phyloP scores from a whole-genome alignment of 2,329 filamentous ascomycete species.

The Fusarium circinatum region DNA sequence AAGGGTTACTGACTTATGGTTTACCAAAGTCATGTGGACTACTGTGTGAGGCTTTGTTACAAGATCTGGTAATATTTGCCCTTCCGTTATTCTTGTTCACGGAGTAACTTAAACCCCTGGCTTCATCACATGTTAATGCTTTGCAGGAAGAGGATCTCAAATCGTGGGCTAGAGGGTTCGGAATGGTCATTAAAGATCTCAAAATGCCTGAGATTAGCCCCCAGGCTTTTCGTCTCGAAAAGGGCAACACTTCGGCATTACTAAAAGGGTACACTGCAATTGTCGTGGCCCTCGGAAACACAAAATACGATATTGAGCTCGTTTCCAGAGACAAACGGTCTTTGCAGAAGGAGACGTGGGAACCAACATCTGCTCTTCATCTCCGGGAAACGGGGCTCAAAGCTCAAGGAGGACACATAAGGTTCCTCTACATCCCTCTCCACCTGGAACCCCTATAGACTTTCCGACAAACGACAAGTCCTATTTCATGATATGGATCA shows the following conservation, averaged over 20 bases:
- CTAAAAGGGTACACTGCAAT: slow-evolving; percentile 42
- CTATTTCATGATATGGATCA: slow-evolving; percentile 45
- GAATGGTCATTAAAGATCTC: slow-evolving; percentile 40
- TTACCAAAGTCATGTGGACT: slow-evolving; percentile 40
- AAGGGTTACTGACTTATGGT: slow-evolving; percentile 40
- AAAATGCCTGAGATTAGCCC: slow-evolving; percentile 39
- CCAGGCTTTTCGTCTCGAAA: slow-evolving; percentile 42
- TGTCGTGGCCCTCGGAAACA: slow-evolving; percentile 41
- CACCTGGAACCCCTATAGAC: slow-evolving; percentile 37
- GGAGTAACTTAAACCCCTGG: background rate
- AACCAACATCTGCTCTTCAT: slow-evolving; percentile 38
- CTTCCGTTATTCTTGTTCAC: slow-evolving; percentile 3
- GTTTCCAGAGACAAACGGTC: slow-evolving; percentile 39
- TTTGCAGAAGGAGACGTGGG: slow-evolving; percentile 35
- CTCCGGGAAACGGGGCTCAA: slow-evolving; percentile 40
- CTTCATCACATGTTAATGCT: slow-evolving; percentile 5
- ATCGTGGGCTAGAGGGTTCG: slow-evolving; percentile 37
- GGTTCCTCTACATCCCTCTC: slow-evolving; percentile 42
- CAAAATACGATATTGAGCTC: slow-evolving; percentile 40
- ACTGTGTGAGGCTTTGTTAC: slow-evolving; percentile 36
- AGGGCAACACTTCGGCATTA: slow-evolving; percentile 41
- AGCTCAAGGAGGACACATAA: slow-evolving; percentile 40
- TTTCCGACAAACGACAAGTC: background rate
- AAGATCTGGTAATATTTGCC: slow-evolving; percentile 35
- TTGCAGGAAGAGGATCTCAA: slow-evolving; percentile 37